phyloP scores from a whole-genome alignment of 2,329 filamentous ascomycete species.

The Stagonosporopsis chrysanthemi region DNA sequence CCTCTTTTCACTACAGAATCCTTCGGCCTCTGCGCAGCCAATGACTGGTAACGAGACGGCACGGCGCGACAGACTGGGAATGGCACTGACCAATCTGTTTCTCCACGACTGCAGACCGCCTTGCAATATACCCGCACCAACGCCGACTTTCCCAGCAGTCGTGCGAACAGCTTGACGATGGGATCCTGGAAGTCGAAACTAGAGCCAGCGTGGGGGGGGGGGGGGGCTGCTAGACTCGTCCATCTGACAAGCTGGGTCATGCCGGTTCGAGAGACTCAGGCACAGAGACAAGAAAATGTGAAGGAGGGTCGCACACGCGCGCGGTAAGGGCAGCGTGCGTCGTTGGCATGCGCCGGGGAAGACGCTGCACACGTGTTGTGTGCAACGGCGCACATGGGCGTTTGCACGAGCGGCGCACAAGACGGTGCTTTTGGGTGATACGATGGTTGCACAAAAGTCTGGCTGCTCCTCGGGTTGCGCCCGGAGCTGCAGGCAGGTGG shows the following conservation, averaged over 20 bases:
- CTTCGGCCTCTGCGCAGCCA: constrained; percentile 8
- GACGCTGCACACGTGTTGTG: background rate
- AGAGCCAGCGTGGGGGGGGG: background rate
- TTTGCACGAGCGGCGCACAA: constrained; percentile 8
- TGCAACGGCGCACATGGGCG: constrained; percentile 1
- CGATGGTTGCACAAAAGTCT: constrained; percentile 12
- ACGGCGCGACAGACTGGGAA: constrained; percentile 9
- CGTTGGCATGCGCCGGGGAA: background rate
- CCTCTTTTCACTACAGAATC: constrained; percentile 2
- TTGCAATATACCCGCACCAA: background rate
- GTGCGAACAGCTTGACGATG: constrained; percentile 13
- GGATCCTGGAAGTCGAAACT: constrained; percentile 8
- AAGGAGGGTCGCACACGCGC: constrained; percentile 13
- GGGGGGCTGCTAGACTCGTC: constrained; percentile 2
- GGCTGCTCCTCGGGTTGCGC: background rate
- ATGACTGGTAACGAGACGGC: constrained; percentile 19
- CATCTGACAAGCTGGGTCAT: constrained; percentile 21
- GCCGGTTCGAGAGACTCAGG: constrained; percentile 9
- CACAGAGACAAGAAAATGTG: background rate
- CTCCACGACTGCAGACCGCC: background rate
- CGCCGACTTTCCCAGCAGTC: constrained; percentile 7
- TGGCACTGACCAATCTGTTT: constrained; percentile 3
- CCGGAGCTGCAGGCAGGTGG: no score
- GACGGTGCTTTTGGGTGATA: background rate
- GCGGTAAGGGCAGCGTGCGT: constrained; percentile 5